Conservation (phyloP, 768 basidiomycete species). For the Mycena olivaceomarginata region DNA sequence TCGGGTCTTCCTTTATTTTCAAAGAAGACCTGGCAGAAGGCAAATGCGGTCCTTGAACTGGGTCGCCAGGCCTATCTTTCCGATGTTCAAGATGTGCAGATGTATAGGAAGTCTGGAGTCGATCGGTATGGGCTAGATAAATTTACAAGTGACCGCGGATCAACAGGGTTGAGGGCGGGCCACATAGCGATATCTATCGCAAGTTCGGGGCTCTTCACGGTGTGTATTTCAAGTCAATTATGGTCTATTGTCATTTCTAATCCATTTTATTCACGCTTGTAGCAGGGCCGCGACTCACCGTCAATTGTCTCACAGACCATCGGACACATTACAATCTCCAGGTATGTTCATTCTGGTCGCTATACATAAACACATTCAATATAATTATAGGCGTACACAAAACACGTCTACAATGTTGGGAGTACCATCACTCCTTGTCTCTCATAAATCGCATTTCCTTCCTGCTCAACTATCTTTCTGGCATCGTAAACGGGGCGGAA, state of each 20-base stretch:
- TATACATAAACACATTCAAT: background rate
- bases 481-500: background rate
- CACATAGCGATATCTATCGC: constrained; percentile 48
- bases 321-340: constrained; percentile 49
- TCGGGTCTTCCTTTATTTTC: constrained; percentile 43
- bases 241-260: too few species aligned
- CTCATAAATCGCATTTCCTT: constrained; percentile 40
- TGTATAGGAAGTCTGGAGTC: constrained; percentile 46
- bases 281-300: constrained; percentile 47
- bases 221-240: background rate
- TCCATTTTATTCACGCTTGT: too few species aligned
- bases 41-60: constrained; percentile 46
- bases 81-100: constrained; percentile 12
- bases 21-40: constrained; percentile 37
- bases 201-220: constrained; percentile 28
- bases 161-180: constrained; percentile 51
- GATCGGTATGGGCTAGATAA: constrained; percentile 47
- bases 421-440: constrained; percentile 42
- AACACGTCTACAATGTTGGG: constrained; percentile 43
- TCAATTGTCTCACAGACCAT: constrained; percentile 50
- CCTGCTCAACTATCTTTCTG: constrained; percentile 19
- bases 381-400: constrained; percentile 35
- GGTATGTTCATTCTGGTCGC: background rate
- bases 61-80: constrained; percentile 48
- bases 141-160: constrained; percentile 45